Evolutionary conservation across 1,139 yeast genomes (phyloP).

Genomic region (Waltiozyma sp.): DNA sequence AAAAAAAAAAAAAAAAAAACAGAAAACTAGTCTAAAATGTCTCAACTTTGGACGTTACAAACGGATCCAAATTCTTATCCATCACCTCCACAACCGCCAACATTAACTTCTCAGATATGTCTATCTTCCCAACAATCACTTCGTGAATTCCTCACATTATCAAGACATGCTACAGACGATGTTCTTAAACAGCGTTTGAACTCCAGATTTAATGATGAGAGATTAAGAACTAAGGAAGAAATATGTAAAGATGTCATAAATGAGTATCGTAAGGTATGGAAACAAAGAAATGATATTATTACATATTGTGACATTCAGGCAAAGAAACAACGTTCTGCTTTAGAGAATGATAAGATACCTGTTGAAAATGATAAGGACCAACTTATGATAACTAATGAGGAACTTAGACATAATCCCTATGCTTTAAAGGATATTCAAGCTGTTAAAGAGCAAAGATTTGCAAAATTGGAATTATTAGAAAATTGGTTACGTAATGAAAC

Average conservation of each 20-base stretch:
- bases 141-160: not conserved
- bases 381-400: not conserved
- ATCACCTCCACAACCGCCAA: not conserved
- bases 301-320: not conserved
- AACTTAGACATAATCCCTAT: not conserved
- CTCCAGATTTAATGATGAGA: not conserved
- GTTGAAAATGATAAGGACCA: not conserved
- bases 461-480: not conserved
- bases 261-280: not conserved
- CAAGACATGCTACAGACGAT: not conserved
- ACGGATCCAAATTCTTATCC: not conserved
- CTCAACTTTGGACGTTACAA: not conserved
- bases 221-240: not conserved
- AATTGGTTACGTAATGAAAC: not conserved
- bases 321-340: not conserved
- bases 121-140: not conserved
- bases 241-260: not conserved
- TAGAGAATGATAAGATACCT: not conserved
- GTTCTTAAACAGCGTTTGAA: not conserved
- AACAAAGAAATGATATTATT: not conserved
- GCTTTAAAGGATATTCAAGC: not conserved
- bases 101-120: not conserved
- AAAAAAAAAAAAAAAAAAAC: not conserved
- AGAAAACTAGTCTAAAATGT: not conserved
- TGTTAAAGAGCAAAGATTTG: not conserved